These are phyloP conservation scores for Ganoderma sinense DNA, from an alignment of 1,284 basidiomycete species.

Conservation along the genomic window DNA sequence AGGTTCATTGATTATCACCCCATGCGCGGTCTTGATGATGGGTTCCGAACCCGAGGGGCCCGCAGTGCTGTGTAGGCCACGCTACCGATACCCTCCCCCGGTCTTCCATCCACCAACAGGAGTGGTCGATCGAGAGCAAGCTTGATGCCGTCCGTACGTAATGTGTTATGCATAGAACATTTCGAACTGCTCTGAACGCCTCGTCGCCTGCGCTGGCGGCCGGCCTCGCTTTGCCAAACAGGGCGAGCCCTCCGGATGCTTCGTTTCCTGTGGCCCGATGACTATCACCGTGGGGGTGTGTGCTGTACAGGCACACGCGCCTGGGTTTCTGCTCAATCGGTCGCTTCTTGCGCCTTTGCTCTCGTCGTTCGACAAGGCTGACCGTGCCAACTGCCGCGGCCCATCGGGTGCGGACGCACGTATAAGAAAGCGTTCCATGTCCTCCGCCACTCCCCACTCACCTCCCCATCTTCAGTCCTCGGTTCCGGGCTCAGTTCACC, in stretches of 20 bases:
- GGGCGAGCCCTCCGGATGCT: constrained; percentile 1
- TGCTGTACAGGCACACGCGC: constrained; percentile 28
- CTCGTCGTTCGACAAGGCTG: constrained; percentile 11
- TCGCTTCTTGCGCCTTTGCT: constrained; percentile 14
- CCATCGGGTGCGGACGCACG: not conserved
- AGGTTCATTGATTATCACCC: constrained; percentile 24
- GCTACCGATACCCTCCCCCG: constrained; percentile 14
- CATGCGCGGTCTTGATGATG: constrained; percentile 19
- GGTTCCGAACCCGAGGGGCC: constrained; percentile 8
- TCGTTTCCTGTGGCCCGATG: constrained; percentile 12
- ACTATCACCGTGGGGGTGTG: constrained; percentile 22
- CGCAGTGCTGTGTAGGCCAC: constrained; percentile 13
- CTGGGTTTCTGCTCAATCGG: constrained; percentile 9
- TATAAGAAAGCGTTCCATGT: constrained; percentile 25
- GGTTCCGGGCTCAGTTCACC: not conserved
- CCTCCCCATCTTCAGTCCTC: constrained; percentile 18
- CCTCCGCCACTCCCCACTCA: constrained; percentile 11
- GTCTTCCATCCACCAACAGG: constrained; percentile 22
- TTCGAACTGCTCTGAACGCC: constrained; percentile 22
- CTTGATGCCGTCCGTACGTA: constrained; percentile 15
- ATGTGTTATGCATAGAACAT: constrained; percentile 13
- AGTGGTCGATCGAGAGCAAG: constrained; percentile 19
- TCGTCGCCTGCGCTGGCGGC: not conserved
- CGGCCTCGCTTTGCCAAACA: constrained; percentile 12
- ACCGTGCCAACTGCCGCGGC: constrained; percentile 8